Conservation (phyloP, 805 yeast species). For the Ascoidea rubescens region DNA sequence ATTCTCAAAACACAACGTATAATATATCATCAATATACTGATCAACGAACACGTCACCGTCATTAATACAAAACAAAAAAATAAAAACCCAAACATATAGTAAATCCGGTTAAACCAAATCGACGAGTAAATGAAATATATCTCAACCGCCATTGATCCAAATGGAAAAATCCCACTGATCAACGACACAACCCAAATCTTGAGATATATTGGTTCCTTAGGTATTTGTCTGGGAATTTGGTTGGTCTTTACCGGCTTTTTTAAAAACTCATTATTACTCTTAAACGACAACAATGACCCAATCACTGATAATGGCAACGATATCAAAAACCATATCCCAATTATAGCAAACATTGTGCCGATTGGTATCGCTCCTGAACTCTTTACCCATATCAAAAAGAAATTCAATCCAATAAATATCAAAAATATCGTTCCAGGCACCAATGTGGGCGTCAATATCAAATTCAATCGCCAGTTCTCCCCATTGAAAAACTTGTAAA, state of each 20-base stretch:
- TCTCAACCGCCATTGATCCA: constrained; percentile 87
- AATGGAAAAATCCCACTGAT: constrained; percentile 89
- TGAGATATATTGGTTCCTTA: constrained; percentile 72
- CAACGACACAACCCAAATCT: constrained; percentile 49
- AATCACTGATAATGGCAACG: constrained; percentile 69
- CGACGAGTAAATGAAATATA: constrained; percentile 83
- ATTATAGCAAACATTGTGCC: constrained; percentile 80
- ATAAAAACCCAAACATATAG: constrained; percentile 96
- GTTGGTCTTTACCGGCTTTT: constrained; percentile 78
- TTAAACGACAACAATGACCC: constrained; percentile 77
- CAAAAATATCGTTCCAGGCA: constrained; percentile 67
- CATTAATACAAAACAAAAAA: constrained; percentile 78
- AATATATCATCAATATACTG: constrained; percentile 68
- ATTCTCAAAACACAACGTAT: constrained; percentile 78
- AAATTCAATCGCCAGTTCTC: constrained; percentile 81
- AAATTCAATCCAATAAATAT: constrained; percentile 63
- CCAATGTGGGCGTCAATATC: constrained; percentile 67
- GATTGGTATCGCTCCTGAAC: constrained; percentile 91
- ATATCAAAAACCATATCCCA: constrained; percentile 71
- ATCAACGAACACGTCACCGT: constrained; percentile 68
- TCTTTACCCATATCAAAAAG: constrained; percentile 59
- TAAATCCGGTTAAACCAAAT: constrained; percentile 88
- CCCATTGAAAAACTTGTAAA: constrained; percentile 86
- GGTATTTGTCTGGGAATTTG: constrained; percentile 97
- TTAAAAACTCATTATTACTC: constrained; percentile 26